A percentile compares a stretch with the other conserved stretches of the same genome.
Evolutionary conservation across 2,329 filamentous ascomycete species (phyloP).

Genomic region (Pseudomassariella vexata): DNA sequence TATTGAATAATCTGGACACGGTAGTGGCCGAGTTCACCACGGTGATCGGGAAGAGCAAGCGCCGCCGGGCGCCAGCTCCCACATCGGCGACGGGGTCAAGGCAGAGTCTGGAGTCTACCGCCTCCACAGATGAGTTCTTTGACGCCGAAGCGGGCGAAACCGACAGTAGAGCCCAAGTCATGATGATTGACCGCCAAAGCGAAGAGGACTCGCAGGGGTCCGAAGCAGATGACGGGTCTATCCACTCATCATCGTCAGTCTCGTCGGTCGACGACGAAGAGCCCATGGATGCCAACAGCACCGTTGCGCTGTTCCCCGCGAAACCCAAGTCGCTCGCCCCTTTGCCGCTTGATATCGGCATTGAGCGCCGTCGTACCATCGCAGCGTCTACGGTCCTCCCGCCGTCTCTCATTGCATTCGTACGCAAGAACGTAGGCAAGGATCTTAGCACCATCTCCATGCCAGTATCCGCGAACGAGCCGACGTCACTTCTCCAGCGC

Average conservation of each 20-base stretch:
- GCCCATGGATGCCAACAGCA: constrained; percentile 45
- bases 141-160: constrained; percentile 69
- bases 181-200: constrained; percentile 67
- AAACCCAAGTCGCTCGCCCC: constrained; percentile 73
- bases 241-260: constrained; percentile 51
- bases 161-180: constrained; percentile 55
- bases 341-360: constrained; percentile 61
- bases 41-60: constrained; percentile 73
- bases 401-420: constrained; percentile 86
- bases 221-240: constrained; percentile 48
- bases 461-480: constrained; percentile 96
- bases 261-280: constrained; percentile 57
- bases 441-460: constrained; percentile 95
- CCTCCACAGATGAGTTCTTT: constrained; percentile 84
- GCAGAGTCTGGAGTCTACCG: constrained; percentile 73
- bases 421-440: constrained; percentile 97
- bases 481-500: constrained; percentile 79
- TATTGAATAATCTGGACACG: constrained; percentile 79
- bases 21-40: constrained; percentile 78
- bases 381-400: constrained; percentile 70
- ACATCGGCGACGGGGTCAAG: constrained; percentile 39
- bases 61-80: constrained; percentile 57
- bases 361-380: constrained; percentile 66
- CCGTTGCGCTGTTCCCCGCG: constrained; percentile 67
- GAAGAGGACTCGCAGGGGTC: constrained; percentile 59